Percentiles rank a stretch among this genome's conserved stretches.
Evolutionary conservation across 768 basidiomycete genomes (phyloP).

Genomic region (Amanita rubescens): DNA sequence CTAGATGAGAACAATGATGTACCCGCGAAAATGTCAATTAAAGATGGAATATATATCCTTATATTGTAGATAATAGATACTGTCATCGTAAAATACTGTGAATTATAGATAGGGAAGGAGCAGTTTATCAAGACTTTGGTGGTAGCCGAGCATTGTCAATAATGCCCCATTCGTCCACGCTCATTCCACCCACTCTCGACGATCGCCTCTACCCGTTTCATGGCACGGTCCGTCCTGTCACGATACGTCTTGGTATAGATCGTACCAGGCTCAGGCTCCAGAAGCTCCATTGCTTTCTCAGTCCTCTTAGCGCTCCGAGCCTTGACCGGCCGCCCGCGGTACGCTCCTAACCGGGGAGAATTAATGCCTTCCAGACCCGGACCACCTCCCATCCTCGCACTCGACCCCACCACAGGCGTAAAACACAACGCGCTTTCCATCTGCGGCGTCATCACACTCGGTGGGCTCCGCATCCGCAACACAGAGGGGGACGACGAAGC

Average conservation of each 20-base stretch:
- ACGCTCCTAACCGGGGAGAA: slow-evolving; percentile 10
- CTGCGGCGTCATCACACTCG: slow-evolving; percentile 47
- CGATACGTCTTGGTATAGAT: slow-evolving; percentile 11
- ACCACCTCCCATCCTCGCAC: slow-evolving; percentile 2
- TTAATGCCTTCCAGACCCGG: slow-evolving; percentile 1
- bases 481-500: slow-evolving; percentile 10
- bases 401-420: slow-evolving; percentile 21
- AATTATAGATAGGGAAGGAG: too few species aligned
- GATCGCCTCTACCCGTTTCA: slow-evolving; percentile 28
- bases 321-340: slow-evolving; percentile 8
- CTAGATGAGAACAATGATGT: too few species aligned
- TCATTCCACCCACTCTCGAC: slow-evolving; percentile 28
- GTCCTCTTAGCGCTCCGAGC: background rate
- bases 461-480: slow-evolving; percentile 50
- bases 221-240: slow-evolving; percentile 16
- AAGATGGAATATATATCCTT: too few species aligned
- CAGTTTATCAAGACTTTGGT: too few species aligned
- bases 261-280: background rate
- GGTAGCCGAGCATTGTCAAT: too few species aligned
- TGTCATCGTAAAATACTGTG: too few species aligned
- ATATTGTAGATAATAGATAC: too few species aligned
- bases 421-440: slow-evolving; percentile 53
- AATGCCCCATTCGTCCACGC: slow-evolving; percentile 7
- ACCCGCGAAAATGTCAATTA: too few species aligned
- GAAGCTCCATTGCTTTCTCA: background rate